Evolutionary conservation across 768 basidiomycete genomes (phyloP).

Genomic region (Cystobasidium onofrii): DNA sequence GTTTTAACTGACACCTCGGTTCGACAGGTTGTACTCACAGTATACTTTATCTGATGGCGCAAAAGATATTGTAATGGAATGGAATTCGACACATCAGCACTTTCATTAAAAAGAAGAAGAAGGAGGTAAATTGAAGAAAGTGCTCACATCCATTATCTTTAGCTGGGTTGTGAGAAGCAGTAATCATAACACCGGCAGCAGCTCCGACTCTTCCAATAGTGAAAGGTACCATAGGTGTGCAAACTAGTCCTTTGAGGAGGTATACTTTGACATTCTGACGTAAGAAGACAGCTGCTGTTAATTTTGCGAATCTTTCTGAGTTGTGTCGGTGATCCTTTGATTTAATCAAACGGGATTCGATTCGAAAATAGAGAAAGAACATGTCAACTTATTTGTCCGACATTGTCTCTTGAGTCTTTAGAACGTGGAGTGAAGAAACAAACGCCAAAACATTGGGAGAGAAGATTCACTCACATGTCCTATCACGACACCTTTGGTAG

Average conservation of each 20-base stretch:
- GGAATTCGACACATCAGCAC: no score
- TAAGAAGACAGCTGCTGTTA: conserved; percentile 66
- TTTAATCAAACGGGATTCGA: no score
- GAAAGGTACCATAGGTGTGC: conserved; percentile 61
- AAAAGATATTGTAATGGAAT: no score
- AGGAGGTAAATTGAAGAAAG: background rate
- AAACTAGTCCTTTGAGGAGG: conserved; percentile 61
- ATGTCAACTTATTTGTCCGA: no score
- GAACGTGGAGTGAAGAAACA: no score
- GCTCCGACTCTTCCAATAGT: conserved; percentile 59
- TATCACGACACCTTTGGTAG: conserved; percentile 62
- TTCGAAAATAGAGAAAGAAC: no score
- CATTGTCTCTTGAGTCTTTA: no score
- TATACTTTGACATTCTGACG: conserved; percentile 61
- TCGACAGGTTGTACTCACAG: background rate
- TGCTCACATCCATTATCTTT: conserved; percentile 31
- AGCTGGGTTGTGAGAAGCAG: conserved; percentile 85
- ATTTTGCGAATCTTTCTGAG: conserved; percentile 64
- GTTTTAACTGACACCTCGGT: background rate
- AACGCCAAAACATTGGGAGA: no score
- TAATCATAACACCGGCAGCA: conserved; percentile 82
- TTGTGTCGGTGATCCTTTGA: conserved; percentile 65
- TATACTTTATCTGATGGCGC: conserved; percentile 29
- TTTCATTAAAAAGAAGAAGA: background rate
- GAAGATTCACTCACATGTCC: conserved; percentile 47